Evolutionary conservation across 169 alveolate genomes (phyloP), one percentile per base, ranked within the genome.

Genomic region (Besnoitia besnoiti): DNA sequence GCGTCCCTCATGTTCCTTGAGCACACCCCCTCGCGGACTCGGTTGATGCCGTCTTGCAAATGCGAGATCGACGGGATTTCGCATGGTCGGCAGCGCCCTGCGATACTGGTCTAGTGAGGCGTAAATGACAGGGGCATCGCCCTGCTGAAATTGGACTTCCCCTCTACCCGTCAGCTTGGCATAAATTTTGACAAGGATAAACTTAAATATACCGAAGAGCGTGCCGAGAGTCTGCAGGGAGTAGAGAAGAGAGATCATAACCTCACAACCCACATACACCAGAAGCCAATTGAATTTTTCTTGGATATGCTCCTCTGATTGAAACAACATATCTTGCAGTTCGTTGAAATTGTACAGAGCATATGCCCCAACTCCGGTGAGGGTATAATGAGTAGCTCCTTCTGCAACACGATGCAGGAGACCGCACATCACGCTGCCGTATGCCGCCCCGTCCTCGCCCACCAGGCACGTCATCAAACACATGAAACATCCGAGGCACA

Each of bases 171-270:
- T 61, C 0, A 91, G 37, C 80, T 91, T 80, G 27, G 87, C 35
- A 39, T 82, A 91, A 0, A 91, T 44, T 46, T 91, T 91, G 51
- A 80, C 59, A 30, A 59, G 77, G 4, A 61, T 47, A 19, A 91
- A 91, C 61, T 84, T 91, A 85, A 87, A 91, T 0, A 91, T 62
- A 3, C 91, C 94, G 47, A 55, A 91, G 21, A 91, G 44, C n/a
- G 94, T 91, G 12, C 91, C 91, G 27, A 91, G 85, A 2, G 94
- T 91, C 35, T 91, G 94, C n/a, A 91, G 87, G n/a, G 91, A 91
- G n/a, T 91, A 91, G 4, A 91, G 80, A 4, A 91, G 87, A 37
- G 91, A 91, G 7, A 91, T 42, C 0, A 77, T 62, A 16, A 84
- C 94, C 44, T 91, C 91, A 35, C 85, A 27, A 0, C 88, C 73